These are phyloP conservation scores for Penicillium expansum DNA, from an alignment of 2,329 filamentous ascomycete genomes.

Conservation along the genomic window DNA sequence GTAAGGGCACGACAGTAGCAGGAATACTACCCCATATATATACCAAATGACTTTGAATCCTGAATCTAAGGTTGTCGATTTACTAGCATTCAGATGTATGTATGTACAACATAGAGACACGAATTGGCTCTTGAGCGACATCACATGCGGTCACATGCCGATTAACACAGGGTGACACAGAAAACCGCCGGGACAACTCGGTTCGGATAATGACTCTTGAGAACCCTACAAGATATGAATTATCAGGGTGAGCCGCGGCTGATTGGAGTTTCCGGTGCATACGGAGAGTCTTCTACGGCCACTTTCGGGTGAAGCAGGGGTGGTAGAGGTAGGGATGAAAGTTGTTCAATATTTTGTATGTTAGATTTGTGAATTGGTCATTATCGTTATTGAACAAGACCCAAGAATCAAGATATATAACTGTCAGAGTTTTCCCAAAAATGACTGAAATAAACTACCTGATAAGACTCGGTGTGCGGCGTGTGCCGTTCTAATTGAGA, in stretches of 20 bases:
- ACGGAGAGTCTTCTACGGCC: conserved; percentile 5
- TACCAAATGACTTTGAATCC: background rate
- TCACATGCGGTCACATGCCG: conserved; percentile 20
- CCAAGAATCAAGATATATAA: conserved; percentile 22
- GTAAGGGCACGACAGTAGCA: background rate
- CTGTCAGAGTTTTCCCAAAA: conserved; percentile 2
- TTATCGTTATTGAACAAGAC: background rate
- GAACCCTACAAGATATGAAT: background rate
- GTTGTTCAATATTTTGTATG: background rate
- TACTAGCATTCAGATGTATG: background rate
- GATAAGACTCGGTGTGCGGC: conserved; percentile 21
- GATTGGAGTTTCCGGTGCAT: conserved; percentile 14
- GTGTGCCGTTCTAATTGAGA: conserved; percentile 14
- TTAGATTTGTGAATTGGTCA: conserved; percentile 9
- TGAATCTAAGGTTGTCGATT: background rate
- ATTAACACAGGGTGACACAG: background rate
- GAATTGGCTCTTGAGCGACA: background rate
- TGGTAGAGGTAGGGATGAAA: background rate
- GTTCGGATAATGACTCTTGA: conserved; percentile 2
- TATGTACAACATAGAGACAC: background rate
- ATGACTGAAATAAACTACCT: background rate
- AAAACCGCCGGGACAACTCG: conserved; percentile 16
- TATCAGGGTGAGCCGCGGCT: conserved; percentile 17
- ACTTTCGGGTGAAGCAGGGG: conserved; percentile 12
- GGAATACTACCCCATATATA: background rate